Conservation (phyloP, 2,329 filamentous ascomycete species). For the Nannizzia gypsea region DNA sequence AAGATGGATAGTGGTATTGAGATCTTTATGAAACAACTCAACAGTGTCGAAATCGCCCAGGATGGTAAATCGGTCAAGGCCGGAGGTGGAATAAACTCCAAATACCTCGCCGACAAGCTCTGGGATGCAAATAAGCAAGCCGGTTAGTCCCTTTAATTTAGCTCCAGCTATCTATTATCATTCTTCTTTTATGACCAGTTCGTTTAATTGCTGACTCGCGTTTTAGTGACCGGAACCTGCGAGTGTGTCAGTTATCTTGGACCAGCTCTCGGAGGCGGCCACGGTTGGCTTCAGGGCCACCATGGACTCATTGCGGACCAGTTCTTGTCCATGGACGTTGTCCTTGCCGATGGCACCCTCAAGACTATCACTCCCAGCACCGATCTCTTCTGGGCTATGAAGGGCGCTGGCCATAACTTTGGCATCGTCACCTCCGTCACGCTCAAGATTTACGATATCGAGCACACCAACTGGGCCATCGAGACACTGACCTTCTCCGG, state of each 20-base stretch:
- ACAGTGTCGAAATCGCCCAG: conserved; percentile 30
- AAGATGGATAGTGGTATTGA: conserved; percentile 41
- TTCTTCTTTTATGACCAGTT: neutral
- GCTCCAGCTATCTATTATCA: neutral
- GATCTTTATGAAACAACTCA: conserved; percentile 39
- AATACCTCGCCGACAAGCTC: conserved; percentile 37
- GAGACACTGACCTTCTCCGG: conserved; percentile 37
- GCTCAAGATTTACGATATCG: conserved; percentile 34
- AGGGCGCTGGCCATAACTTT: conserved; percentile 49
- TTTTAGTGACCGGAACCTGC: conserved; percentile 39
- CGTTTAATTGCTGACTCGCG: neutral
- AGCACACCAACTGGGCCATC: conserved; percentile 31
- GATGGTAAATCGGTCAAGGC: conserved; percentile 39
- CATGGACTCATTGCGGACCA: conserved; percentile 45
- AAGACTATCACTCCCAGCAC: conserved; percentile 30
- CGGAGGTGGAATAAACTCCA: conserved; percentile 38
- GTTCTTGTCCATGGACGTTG: conserved; percentile 41
- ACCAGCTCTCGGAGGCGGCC: conserved; percentile 46
- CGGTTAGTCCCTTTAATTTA: conserved; percentile 20
- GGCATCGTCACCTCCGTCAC: conserved; percentile 43
- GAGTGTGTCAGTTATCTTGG: conserved; percentile 41
- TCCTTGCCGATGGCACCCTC: conserved; percentile 40
- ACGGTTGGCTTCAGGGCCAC: conserved; percentile 44
- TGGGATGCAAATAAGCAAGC: conserved; percentile 43
- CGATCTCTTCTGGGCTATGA: conserved; percentile 47